These are phyloP conservation scores for Fraxinus americana DNA, from an alignment of 257 asterid species.

Conservation along the genomic window DNA sequence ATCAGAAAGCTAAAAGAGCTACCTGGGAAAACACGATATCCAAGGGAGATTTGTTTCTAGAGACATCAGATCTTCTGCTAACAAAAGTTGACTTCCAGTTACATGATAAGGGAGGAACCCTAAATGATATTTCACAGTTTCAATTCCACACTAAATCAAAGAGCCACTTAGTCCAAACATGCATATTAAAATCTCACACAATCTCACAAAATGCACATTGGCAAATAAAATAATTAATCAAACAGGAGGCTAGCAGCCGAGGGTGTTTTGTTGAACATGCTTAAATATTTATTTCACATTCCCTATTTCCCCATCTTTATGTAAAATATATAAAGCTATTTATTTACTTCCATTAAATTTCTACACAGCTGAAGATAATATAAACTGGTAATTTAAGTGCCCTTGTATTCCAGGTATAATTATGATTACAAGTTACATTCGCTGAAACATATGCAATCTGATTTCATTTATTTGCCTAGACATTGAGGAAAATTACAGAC, in stretches of 20 bases:
- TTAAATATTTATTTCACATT: background rate
- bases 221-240: slow-evolving; percentile 16
- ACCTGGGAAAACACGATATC: slow-evolving; percentile 19
- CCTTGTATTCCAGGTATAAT: background rate
- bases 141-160: slow-evolving; percentile 17
- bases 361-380: background rate
- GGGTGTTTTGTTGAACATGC: background rate
- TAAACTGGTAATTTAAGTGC: background rate
- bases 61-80: slow-evolving; percentile 15
- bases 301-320: background rate
- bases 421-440: background rate
- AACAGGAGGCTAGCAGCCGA: background rate
- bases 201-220: slow-evolving; percentile 16
- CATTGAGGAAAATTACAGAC: background rate
- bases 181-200: background rate
- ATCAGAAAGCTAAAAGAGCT: slow-evolving; percentile 26
- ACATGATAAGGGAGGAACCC: slow-evolving; percentile 15
- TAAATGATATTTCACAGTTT: slow-evolving; percentile 16
- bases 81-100: background rate
- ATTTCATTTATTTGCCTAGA: slow-evolving; percentile 23
- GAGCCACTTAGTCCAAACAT: slow-evolving; percentile 17
- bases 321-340: background rate
- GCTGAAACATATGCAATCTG: slow-evolving; percentile 3
- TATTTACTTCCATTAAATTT: background rate
- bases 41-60: slow-evolving; percentile 7